phyloP scores from a whole-genome alignment of 2,329 filamentous ascomycete species.

The Phialophora macrospora region DNA sequence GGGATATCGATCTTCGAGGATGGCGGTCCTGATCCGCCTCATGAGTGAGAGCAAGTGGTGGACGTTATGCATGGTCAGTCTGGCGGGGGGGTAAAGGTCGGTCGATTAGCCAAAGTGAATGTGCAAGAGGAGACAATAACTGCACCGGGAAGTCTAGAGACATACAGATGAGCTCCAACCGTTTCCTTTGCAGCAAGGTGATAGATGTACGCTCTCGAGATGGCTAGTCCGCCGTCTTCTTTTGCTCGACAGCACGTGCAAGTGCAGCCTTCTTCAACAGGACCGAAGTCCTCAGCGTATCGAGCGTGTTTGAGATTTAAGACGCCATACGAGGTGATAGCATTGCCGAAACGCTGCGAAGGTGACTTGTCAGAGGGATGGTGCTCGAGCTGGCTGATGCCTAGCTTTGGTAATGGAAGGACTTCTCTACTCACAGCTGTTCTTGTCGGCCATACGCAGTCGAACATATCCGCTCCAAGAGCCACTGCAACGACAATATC shows the following conservation, averaged over 20 bases:
- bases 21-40: slow-evolving; percentile 72
- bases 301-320: slow-evolving; percentile 79
- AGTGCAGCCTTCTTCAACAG: slow-evolving; percentile 80
- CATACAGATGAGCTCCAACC: slow-evolving; percentile 74
- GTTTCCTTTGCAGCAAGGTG: slow-evolving; percentile 95
- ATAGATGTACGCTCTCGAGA: slow-evolving; percentile 87
- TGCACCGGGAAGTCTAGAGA: slow-evolving; percentile 1
- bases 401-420: background rate
- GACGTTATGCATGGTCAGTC: slow-evolving; percentile 85
- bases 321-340: slow-evolving; percentile 79
- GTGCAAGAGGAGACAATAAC: background rate
- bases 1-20: slow-evolving; percentile 81
- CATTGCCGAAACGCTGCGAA: slow-evolving; percentile 81
- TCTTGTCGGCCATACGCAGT: slow-evolving; percentile 97
- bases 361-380: background rate
- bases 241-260: slow-evolving; percentile 76
- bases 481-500: slow-evolving; percentile 93
- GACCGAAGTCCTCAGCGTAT: slow-evolving; percentile 78
- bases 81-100: background rate
- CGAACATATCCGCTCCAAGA: slow-evolving; percentile 97
- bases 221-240: slow-evolving; percentile 70
- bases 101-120: background rate
- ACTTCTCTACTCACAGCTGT: slow-evolving; percentile 67
- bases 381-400: background rate
- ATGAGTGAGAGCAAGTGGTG: slow-evolving; percentile 89